Conservation (phyloP, 2,329 filamentous ascomycete genomes). For the Microdochium paspali region DNA sequence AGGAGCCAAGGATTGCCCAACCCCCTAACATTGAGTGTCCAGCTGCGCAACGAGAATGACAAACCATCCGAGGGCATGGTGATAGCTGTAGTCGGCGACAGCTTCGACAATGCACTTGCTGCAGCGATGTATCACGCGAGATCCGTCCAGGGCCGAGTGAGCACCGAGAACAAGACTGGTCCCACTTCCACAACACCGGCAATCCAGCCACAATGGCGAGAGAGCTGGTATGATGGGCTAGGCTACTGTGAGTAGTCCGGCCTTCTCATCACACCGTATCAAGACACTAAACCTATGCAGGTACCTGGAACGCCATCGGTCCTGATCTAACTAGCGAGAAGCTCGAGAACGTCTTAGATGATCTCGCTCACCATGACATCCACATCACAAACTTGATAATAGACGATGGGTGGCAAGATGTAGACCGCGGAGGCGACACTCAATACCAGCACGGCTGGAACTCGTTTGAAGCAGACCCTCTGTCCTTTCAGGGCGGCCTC, state of each 20-base stretch:
- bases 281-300: conserved; percentile 21
- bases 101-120: conserved; percentile 67
- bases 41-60: conserved; percentile 59
- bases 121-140: conserved; percentile 85
- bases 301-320: conserved; percentile 90
- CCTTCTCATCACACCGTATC: not conserved
- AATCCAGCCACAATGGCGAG: conserved; percentile 57
- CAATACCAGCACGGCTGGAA: conserved; percentile 60
- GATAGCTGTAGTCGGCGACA: conserved; percentile 60
- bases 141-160: conserved; percentile 28
- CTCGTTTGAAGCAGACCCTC: conserved; percentile 75
- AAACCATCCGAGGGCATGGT: conserved; percentile 47
- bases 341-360: conserved; percentile 64
- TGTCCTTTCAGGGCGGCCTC: conserved; percentile 72
- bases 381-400: conserved; percentile 82
- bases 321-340: conserved; percentile 75
- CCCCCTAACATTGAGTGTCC: conserved; percentile 3
- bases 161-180: not conserved
- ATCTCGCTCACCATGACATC: conserved; percentile 61
- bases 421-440: conserved; percentile 42
- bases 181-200: conserved; percentile 21
- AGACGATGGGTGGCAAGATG: conserved; percentile 91
- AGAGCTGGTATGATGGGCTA: conserved; percentile 86
- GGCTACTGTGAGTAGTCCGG: conserved; percentile 62
- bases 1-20: conserved; percentile 15